phyloP scores from a whole-genome alignment of 1,284 basidiomycete species.

The Puccinia hordei region DNA sequence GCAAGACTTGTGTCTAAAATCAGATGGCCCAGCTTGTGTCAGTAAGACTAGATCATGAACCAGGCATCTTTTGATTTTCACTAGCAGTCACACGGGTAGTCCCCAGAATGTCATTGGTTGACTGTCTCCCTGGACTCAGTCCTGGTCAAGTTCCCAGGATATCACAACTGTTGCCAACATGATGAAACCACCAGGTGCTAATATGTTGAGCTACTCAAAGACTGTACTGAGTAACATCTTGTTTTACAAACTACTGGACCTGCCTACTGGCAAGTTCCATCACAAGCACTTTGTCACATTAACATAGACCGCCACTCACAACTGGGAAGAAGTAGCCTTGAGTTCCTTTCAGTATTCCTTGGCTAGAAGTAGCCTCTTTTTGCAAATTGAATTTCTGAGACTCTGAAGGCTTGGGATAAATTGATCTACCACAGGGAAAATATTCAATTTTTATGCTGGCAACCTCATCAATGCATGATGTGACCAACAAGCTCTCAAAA shows the following conservation, averaged over 20 bases:
- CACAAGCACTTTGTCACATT: slow-evolving; percentile 97
- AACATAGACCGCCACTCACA: slow-evolving; percentile 92
- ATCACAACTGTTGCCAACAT: slow-evolving; percentile 82
- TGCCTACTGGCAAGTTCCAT: slow-evolving; percentile 96
- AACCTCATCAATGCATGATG: slow-evolving; percentile 87
- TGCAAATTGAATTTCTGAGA: neutral
- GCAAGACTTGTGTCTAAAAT: slow-evolving; percentile 99
- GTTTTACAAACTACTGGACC: slow-evolving; percentile 93
- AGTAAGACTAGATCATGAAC: slow-evolving; percentile 86
- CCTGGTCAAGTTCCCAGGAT: no score
- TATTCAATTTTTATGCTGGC: slow-evolving; percentile 93
- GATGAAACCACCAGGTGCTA: slow-evolving; percentile 83
- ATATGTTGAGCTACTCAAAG: slow-evolving; percentile 61
- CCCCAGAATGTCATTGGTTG: slow-evolving; percentile 91
- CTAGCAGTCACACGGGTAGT: slow-evolving; percentile 86
- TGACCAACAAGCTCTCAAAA: slow-evolving; percentile 82
- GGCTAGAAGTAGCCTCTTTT: no score
- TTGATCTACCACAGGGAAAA: slow-evolving; percentile 62
- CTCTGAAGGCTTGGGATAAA: neutral
- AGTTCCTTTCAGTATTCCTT: neutral
- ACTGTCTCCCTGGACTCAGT: slow-evolving; percentile 73
- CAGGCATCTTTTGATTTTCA: slow-evolving; percentile 97
- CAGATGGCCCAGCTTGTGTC: slow-evolving; percentile 95
- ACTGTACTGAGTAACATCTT: slow-evolving; percentile 74
- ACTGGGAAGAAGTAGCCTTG: slow-evolving; percentile 78